phyloP scores from a whole-genome alignment of 176 grass and related monocot species.

The maize (Zea mays) region DNA sequence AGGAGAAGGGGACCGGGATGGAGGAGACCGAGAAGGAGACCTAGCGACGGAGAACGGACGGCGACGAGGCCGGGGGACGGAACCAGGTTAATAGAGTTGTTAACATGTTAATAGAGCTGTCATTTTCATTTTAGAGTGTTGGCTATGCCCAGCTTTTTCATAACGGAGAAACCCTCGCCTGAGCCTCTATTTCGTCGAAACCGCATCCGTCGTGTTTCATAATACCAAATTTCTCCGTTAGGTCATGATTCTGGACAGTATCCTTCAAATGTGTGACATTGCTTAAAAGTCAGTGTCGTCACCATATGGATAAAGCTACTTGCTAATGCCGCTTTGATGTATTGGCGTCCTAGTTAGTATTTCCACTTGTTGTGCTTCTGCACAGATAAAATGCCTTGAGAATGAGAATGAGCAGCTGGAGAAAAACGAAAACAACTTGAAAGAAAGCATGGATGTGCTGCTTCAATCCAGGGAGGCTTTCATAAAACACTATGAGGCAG shows the following conservation, averaged over 20 bases:
- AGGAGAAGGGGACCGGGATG: no score
- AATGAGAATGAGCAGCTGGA: conserved; percentile 69
- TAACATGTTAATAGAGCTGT: no score
- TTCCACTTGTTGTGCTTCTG: conserved; percentile 9
- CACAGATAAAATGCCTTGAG: conserved; percentile 74
- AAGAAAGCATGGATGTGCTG: conserved; percentile 62
- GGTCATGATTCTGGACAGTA: not conserved
- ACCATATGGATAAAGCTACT: not conserved
- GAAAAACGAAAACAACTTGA: conserved; percentile 66
- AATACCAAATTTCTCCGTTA: no score
- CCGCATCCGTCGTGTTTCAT: no score
- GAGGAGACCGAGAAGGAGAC: no score
- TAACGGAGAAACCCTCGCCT: no score
- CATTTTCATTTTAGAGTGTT: no score
- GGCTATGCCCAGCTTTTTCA: no score
- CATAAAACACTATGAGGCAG: conserved; percentile 65
- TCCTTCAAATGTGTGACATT: not conserved
- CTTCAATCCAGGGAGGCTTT: conserved; percentile 78
- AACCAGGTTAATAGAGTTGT: no score
- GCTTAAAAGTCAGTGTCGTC: not conserved
- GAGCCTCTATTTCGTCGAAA: no score
- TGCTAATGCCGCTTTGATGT: not conserved
- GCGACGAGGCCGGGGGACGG: no score
- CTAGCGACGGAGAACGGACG: no score
- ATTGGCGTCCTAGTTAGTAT: not conserved